Evolutionary conservation across 1,284 basidiomycete genomes (phyloP), one percentile per base, ranked within the genome.

Genomic region (Rhodotorula sp.): DNA sequence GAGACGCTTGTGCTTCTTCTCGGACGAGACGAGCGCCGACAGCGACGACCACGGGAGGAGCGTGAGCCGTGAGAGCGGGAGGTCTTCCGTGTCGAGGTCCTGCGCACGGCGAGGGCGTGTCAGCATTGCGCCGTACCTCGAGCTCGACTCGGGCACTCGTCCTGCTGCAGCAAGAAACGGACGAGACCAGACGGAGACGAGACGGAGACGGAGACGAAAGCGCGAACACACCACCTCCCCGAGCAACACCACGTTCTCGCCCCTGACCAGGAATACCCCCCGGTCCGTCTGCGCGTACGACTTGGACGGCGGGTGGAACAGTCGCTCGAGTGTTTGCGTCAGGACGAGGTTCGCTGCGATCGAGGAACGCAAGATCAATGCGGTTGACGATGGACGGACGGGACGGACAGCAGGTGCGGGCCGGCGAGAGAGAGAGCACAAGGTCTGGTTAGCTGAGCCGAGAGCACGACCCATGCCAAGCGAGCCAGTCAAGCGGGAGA

Each of bases 201-300:
- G 50, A 24, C 24, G 34, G 31, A 37, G 34, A 34, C 34, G 6
- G 48, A 46, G 24, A 44, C 9, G n/a, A n/a, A n/a, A n/a, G n/a
- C n/a, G n/a, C 26, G 37, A 47, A 86, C 92, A 79, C 79, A 97
- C 95, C 68, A 99, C 90, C 85, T 99, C 96, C 62, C 96, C 96
- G 63, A 99, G 83, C 60, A 98, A 83, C 18, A 99, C 96, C 30
- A 99, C 96, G 79, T 99, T 99, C 84, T 99, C 96, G 59, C 96
- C 96, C 75, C 96, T 87, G 74, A 99, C 93, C 73, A 99, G 85
- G 80, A 92, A 94, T 30, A 99, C 85, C 8, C 95, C 94, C 71
- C 89, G 86, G 83, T 88, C 89, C 72, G 86, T 87, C 78, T 96
- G 92, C 30, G 90, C 91, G 78, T 88, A 94, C 53, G 86, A 84